Percentiles rank a stretch among this genome's conserved stretches.
phyloP scores from a whole-genome alignment of 1,284 basidiomycete species.

The Lignosus rhinocerotis region DNA sequence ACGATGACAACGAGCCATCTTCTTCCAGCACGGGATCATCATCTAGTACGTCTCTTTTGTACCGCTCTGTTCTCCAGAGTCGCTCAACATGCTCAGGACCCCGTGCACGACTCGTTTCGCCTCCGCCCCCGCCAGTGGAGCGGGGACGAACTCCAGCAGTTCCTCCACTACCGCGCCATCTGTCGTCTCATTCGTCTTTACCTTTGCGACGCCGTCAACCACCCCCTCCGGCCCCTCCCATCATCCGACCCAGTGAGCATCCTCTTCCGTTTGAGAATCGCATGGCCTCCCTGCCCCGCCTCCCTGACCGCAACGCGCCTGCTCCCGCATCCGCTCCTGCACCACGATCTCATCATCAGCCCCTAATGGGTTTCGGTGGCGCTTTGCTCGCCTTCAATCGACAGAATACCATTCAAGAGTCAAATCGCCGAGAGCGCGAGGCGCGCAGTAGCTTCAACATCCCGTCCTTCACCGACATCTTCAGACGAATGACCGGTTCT shows the following conservation, averaged over 20 bases:
- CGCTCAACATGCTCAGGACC: constrained; percentile 15
- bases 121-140: constrained; percentile 41
- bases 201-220: constrained; percentile 19
- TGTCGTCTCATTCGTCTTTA: constrained; percentile 23
- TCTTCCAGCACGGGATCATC: constrained; percentile 21
- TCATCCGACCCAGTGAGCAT: constrained; percentile 41
- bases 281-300: constrained; percentile 25
- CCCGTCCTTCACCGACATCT: constrained; percentile 15
- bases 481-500: constrained; percentile 9
- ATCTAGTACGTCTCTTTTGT: constrained; percentile 24
- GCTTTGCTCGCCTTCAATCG: constrained; percentile 51
- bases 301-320: constrained; percentile 25
- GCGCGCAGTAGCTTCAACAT: constrained; percentile 9
- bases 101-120: constrained; percentile 39
- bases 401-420: constrained; percentile 28
- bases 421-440: constrained; percentile 15
- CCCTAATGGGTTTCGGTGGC: constrained; percentile 67
- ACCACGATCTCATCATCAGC: constrained; percentile 54
- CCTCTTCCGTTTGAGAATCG: constrained; percentile 47
- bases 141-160: constrained; percentile 29
- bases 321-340: constrained; percentile 33
- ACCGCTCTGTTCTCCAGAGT: neutral
- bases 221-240: constrained; percentile 19
- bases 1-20: constrained; percentile 39
- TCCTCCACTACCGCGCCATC: constrained; percentile 43